Evolutionary conservation across 352 stramenopile genomes (phyloP), one percentile per base, ranked within the genome.

Genomic region (Pythium sukuiense): DNA sequence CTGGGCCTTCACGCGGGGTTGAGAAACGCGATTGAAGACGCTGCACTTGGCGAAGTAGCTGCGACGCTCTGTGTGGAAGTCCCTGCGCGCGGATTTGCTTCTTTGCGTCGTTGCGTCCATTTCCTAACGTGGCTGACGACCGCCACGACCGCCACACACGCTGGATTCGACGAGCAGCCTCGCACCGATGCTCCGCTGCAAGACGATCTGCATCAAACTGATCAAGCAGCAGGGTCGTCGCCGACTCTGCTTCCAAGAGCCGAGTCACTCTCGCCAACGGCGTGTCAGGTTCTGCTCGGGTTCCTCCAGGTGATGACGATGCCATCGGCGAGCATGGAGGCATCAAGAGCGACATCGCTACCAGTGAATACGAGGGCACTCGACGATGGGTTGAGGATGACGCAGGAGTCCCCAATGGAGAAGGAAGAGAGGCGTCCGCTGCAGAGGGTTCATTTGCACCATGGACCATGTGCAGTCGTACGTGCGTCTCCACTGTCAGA

Each of bases 151-250:
- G 45, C 58, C 58, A 63, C 45, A 24, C 12, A 8, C 45, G 58
- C 24, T 56, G 58, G 32, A 63, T 63, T 26, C 58, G 58, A 9
- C 18, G 27, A 4, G 45, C 58, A 48, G 58, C 45, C 1, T 6
- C 24, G 30, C 6, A 43, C 7, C 54, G 30, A n/a, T 32, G 57
- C 32, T 56, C 27, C 8, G 43, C 20, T 7, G n/a, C n/a, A 14
- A 9, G 20, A 6, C 33, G 43, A 9, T n/a, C 54, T 20, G 54
- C 33, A 6, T 60, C 54, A 2, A 60, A 24, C 11, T 33, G 54
- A 8, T 48, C 54, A 0, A 60, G 24, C 54, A 60, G 11, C 7
- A 50, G 20, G 6, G 13, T 20, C 6, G 54, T 35, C 24, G 33
- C 33, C 3, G 54, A 50, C 6, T 14, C 18, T 12, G 54, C 33